A percentile compares a stretch with the other conserved stretches of the same genome.
Evolutionary conservation across 75 land plant genomes (phyloP).

Genomic region (Cupressus sempervirens): DNA sequence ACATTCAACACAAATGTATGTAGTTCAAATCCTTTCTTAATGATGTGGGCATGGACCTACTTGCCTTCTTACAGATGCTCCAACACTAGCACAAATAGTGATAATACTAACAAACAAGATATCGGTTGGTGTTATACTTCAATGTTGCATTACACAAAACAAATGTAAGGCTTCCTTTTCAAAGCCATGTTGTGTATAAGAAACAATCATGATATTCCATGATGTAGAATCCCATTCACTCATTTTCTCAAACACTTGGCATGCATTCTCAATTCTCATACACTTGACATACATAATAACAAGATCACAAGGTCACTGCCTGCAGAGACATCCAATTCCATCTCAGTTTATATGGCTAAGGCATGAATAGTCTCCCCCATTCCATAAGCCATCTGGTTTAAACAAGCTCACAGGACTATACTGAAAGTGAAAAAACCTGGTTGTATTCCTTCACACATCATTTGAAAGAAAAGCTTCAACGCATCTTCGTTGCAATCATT

Average conservation of each 20-base stretch:
- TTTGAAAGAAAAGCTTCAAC: not conserved
- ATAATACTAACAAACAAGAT: constrained; percentile 53
- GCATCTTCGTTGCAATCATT: constrained; percentile 14
- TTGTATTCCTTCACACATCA: not conserved
- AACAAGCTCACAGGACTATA: not conserved
- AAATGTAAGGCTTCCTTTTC: constrained; percentile 26
- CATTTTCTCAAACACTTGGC: constrained; percentile 38
- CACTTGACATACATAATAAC: constrained; percentile 14
- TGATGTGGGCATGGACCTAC: constrained; percentile 44
- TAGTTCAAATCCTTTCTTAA: constrained; percentile 24
- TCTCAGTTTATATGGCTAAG: constrained; percentile 4
- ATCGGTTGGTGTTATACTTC: constrained; percentile 31
- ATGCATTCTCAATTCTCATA: constrained; percentile 19
- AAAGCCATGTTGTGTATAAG: constrained; percentile 24
- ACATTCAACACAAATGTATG: constrained; percentile 39
- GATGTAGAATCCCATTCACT: constrained; percentile 41
- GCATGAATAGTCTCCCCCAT: constrained; percentile 11
- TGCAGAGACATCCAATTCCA: not conserved
- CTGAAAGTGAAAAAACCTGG: not conserved
- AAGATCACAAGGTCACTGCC: constrained; percentile 9
- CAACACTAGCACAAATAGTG: constrained; percentile 40
- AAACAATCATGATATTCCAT: constrained; percentile 49
- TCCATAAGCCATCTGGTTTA: not conserved
- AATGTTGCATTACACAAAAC: constrained; percentile 31
- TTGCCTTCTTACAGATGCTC: constrained; percentile 34